Percentiles rank a stretch among this genome's conserved stretches.
Evolutionary conservation across 441 rosid species (phyloP).

Genomic region (Hura crepitans): DNA sequence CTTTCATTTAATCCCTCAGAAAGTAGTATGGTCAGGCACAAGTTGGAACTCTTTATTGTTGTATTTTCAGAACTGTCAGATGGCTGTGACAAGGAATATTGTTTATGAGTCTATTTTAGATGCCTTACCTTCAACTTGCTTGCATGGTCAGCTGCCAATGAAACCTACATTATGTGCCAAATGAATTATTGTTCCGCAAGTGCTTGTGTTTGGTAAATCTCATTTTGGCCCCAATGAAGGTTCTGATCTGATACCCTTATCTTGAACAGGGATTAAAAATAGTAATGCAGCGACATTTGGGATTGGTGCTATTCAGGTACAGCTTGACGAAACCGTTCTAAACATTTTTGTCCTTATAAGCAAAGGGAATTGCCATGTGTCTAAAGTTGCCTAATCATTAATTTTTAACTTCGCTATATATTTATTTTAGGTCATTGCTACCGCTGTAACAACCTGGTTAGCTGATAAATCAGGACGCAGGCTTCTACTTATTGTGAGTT

Average conservation of each 20-base stretch:
- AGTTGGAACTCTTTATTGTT: neutral
- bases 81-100: neutral
- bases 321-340: conserved; percentile 6
- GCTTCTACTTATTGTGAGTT: conserved; percentile 75
- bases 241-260: conserved; percentile 18
- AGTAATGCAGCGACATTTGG: conserved; percentile 79
- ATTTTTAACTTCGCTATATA: conserved; percentile 1
- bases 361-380: conserved; percentile 8
- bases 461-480: conserved; percentile 83
- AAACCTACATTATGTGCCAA: neutral
- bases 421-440: conserved; percentile 60
- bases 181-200: neutral
- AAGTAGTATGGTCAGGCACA: neutral
- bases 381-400: neutral
- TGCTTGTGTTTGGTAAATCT: neutral
- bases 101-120: neutral
- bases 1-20: neutral
- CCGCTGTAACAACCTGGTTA: conserved; percentile 79
- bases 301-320: conserved; percentile 85
- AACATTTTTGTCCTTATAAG: neutral
- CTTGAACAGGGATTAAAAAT: conserved; percentile 63
- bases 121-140: conserved; percentile 6
- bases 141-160: neutral
- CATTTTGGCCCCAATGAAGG: neutral
- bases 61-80: neutral